phyloP scores from a whole-genome alignment of 1,284 basidiomycete genomes.

The Heterobasidion occidentale region DNA sequence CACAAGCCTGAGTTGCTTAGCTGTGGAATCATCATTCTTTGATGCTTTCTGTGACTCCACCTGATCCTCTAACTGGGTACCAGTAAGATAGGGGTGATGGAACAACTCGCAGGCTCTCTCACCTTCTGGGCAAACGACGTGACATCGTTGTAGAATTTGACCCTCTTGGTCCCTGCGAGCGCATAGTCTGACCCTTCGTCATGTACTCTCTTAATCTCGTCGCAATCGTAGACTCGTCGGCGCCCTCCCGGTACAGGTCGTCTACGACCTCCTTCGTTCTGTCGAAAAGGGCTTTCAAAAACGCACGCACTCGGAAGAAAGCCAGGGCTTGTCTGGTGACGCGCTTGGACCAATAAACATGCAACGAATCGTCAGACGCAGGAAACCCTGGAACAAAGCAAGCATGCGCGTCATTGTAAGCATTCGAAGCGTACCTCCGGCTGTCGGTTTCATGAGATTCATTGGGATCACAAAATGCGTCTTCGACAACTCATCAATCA shows the following conservation, averaged over 20 bases:
- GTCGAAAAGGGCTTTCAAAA: not conserved
- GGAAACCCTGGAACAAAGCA: not conserved
- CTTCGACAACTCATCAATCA: slow-evolving; percentile 20
- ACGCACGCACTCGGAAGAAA: not conserved
- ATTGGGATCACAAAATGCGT: slow-evolving; percentile 17
- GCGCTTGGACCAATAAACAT: not conserved
- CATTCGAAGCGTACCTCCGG: not conserved
- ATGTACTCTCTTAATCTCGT: not conserved
- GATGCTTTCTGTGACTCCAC: too few species aligned
- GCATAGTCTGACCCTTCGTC: not conserved
- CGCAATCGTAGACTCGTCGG: not conserved
- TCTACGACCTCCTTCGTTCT: not conserved
- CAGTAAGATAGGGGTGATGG: too few species aligned
- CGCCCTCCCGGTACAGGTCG: not conserved
- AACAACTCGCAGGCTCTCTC: too few species aligned
- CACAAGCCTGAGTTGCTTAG: too few species aligned
- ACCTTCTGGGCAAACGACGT: too few species aligned
- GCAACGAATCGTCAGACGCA: not conserved
- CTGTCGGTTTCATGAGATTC: slow-evolving; percentile 10
- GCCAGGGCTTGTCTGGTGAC: not conserved
- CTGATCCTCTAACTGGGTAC: too few species aligned
- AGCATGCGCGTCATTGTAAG: not conserved
- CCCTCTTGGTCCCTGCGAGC: not conserved
- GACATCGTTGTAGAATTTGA: not conserved
- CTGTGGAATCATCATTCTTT: too few species aligned